Evolutionary conservation across 2,329 filamentous ascomycete genomes (phyloP), one percentile per base, ranked within the genome.

Genomic region (Fusarium nematophilum): DNA sequence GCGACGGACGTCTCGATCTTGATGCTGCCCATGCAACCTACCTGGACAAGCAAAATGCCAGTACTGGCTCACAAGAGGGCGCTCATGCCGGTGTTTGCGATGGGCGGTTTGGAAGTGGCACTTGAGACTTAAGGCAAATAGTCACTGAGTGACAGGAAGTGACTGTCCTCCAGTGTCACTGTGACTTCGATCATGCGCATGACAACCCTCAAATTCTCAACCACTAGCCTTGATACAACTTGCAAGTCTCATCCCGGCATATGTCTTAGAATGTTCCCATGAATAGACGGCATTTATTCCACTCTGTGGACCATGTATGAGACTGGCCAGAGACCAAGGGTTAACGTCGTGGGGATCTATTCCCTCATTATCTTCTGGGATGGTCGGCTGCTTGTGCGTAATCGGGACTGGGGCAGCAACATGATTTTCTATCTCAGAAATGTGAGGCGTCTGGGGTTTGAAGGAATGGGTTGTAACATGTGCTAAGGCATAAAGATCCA

Each of bases 1-100:
- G 59, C 75, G 6, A 79, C 78, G 10, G 80, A 84, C 53, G 48
- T 81, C 11, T 57, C 81, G 49, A 78, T 84, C 33, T 67, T 84
- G 33, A 27, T 74, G 14, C 65, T 84, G 36, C 81, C 82, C 2
- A 75, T 84, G 53, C 74, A 77, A 18, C 78, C 78, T 15, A 74
- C 84, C 11, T 79, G 78, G 72, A 62, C 70, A 14, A 76, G 81
- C 37, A 78, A 81, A 45, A 70, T 83, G 47, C 74, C 74, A 3
- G 59, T n/a, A n/a, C n/a, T 66, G 5, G 66, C 68, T 9, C 75
- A 78, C 37, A 82, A 80, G 62, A 67, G 75, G 18, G 75, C 73
- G 3, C 59, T 82, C 27, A 77, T 78, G 53, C 53, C 73, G 25
- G 72, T 81, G 7, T 80, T 82, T 62, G 66, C 73, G 2, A 67